phyloP scores from a whole-genome alignment of 2,329 filamentous ascomycete genomes.

The Delphinella strobiligena region DNA sequence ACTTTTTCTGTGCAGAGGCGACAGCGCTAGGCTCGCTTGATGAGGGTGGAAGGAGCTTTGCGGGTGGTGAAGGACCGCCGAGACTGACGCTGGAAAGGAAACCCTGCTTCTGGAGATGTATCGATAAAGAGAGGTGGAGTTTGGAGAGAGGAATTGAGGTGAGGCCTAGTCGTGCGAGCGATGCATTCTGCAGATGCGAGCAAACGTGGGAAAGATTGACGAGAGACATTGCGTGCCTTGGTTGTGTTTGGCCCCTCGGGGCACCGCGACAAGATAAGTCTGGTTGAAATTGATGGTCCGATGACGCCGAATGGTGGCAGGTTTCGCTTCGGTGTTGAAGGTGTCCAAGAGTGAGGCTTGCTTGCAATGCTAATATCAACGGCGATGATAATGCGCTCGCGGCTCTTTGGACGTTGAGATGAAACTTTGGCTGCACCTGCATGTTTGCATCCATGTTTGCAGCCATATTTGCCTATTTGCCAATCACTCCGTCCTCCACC shows the following conservation, averaged over 20 bases:
- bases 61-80: conserved; percentile 45
- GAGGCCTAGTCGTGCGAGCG: conserved; percentile 67
- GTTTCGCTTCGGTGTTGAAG: no score
- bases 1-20: conserved; percentile 1
- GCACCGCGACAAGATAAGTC: conserved; percentile 1
- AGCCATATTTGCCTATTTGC: no score
- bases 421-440: no score
- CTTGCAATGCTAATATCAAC: no score
- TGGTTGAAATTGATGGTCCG: no score
- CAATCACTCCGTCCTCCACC: no score
- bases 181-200: conserved; percentile 84
- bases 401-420: no score
- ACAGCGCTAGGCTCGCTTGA: conserved; percentile 6
- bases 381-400: no score
- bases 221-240: conserved; percentile 49
- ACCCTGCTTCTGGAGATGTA: conserved; percentile 71
- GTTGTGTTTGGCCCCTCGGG: conserved; percentile 8
- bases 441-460: no score
- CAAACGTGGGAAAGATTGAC: conserved; percentile 66
- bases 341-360: no score
- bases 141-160: conserved; percentile 75
- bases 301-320: no score
- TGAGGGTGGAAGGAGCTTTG: conserved; percentile 16
- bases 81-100: conserved; percentile 73
- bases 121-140: conserved; percentile 62